phyloP scores from a whole-genome alignment of 139 green algal species.

The Pycnococcus provasolii region DNA sequence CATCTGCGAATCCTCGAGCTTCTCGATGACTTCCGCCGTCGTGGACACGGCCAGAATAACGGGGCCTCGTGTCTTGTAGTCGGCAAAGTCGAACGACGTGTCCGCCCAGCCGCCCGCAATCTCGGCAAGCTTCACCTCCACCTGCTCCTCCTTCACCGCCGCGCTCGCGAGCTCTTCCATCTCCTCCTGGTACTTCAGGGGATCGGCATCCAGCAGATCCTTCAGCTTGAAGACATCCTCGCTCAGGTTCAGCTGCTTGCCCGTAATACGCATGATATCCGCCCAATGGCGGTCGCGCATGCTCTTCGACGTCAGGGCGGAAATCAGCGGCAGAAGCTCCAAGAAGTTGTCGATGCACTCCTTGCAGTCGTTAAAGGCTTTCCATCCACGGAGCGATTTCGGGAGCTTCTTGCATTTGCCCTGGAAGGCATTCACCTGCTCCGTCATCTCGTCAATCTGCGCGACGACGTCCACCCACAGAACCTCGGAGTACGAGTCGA shows the following conservation, averaged over 20 bases:
- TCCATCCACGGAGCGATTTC: slow-evolving; percentile 76
- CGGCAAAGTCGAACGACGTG: slow-evolving; percentile 55
- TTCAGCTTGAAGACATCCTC: slow-evolving; percentile 81
- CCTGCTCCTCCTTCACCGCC: slow-evolving; percentile 81
- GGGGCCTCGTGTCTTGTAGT: slow-evolving; percentile 78
- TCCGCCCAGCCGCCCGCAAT: slow-evolving; percentile 52
- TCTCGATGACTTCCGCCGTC: slow-evolving; percentile 84
- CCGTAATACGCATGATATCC: slow-evolving; percentile 64
- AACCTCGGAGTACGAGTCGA: slow-evolving; percentile 70
- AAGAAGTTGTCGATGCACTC: slow-evolving; percentile 82
- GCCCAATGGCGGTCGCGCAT: slow-evolving; percentile 74
- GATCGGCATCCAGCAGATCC: slow-evolving; percentile 70
- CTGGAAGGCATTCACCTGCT: slow-evolving; percentile 65
- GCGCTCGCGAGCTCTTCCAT: slow-evolving; percentile 71
- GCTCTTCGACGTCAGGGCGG: slow-evolving; percentile 48
- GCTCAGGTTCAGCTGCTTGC: slow-evolving; percentile 60
- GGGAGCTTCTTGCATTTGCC: slow-evolving; percentile 68
- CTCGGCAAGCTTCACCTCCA: slow-evolving; percentile 68
- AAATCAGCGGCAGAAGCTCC: slow-evolving; percentile 74
- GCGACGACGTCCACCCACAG: slow-evolving; percentile 83
- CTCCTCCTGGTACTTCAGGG: slow-evolving; percentile 62
- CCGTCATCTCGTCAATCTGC: slow-evolving; percentile 72
- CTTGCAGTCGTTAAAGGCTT: slow-evolving; percentile 72
- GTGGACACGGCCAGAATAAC: slow-evolving; percentile 78
- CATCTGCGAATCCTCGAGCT: slow-evolving; percentile 91